Base-by-base conservation (phyloP, 2,329 filamentous ascomycete species). In the Alternaria brassicae region DNA sequence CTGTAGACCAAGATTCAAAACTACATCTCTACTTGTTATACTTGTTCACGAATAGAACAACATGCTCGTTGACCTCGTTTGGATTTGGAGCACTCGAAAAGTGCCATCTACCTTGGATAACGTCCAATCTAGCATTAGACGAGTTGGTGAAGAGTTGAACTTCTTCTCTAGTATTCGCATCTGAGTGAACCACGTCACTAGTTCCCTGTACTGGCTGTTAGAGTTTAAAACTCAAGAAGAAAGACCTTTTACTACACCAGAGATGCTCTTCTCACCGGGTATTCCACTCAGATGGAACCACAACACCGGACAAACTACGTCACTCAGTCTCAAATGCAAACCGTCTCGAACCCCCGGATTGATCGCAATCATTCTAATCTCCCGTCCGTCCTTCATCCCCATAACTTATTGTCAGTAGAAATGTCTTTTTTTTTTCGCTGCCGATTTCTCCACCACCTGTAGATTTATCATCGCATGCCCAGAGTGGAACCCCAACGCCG, bases 231-330 rank as follows among this genome's bases (percentile, higher is more conserved):
- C 6, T 30, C 6, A 6, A 8, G 9, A 10, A 30, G 5, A 30
- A 30, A 30, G 28, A 30, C 6, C 9, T 30, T 10, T 30, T 2
- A 9, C 9, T 7, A 30, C 28, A 10, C 6, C 28, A 30, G 9
- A 30, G 5, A 10, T 9, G 5, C 28, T 30, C 28, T 8, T 30
- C 28, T 30, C 28, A 7, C 1, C 28, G 17, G 7, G 5, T 30
- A 21, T 12, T 23, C 13, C 44, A 67, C 74, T 69, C 48, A 76
- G 79, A 68, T 82, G 80, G 58, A 85, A 58, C 83, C 83, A 85
- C 47, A 81, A 65, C 2, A 86, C 82, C 0, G 83, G 84, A 70
- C 83, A 84, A 42, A 65, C 70, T 4, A 86, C 73, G 70, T 85
- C 82, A 3, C 70, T 74, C 28, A 85, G 58, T 7, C 83, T 66